These are phyloP conservation scores for Ceratocystis albifundus DNA, from an alignment of 2,329 filamentous ascomycete genomes.

Conservation along the genomic window DNA sequence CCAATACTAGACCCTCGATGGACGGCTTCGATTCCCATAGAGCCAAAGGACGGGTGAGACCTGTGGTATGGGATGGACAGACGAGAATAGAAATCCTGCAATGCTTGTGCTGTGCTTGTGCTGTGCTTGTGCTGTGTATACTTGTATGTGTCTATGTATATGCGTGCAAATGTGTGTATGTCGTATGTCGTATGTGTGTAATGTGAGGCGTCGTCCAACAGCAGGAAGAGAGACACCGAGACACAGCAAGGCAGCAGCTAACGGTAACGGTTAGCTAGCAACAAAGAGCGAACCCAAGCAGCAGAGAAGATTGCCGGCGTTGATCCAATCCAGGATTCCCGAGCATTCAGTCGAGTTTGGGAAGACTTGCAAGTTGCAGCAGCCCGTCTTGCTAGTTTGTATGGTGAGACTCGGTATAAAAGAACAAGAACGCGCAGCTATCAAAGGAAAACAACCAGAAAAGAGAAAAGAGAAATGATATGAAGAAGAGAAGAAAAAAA, in stretches of 20 bases:
- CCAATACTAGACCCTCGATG: conserved; percentile 3
- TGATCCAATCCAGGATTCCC: too few species aligned
- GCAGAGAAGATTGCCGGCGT: too few species aligned
- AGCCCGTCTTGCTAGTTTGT: too few species aligned
- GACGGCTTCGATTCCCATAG: conserved; percentile 5
- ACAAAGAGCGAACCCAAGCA: too few species aligned
- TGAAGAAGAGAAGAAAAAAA: not conserved
- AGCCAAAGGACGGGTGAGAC: not conserved
- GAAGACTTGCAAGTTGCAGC: not conserved
- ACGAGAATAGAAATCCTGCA: not conserved
- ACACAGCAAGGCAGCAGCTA: not conserved
- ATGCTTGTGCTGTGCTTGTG: not conserved
- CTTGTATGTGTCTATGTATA: not conserved
- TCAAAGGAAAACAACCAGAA: not conserved
- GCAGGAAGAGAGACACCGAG: conserved; percentile 8
- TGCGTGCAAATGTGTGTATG: not conserved
- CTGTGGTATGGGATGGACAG: not conserved
- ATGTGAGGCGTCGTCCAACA: not conserved
- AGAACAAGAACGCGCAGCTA: too few species aligned
- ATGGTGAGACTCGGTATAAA: too few species aligned
- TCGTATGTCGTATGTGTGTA: not conserved
- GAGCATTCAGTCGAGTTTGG: not conserved
- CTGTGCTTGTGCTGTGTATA: not conserved
- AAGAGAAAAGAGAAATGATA: not conserved
- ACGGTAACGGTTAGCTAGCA: too few species aligned